Evolutionary conservation across 495 filamentous ascomycete species (phyloP).

Genomic region (Tetracladium setigerum): DNA sequence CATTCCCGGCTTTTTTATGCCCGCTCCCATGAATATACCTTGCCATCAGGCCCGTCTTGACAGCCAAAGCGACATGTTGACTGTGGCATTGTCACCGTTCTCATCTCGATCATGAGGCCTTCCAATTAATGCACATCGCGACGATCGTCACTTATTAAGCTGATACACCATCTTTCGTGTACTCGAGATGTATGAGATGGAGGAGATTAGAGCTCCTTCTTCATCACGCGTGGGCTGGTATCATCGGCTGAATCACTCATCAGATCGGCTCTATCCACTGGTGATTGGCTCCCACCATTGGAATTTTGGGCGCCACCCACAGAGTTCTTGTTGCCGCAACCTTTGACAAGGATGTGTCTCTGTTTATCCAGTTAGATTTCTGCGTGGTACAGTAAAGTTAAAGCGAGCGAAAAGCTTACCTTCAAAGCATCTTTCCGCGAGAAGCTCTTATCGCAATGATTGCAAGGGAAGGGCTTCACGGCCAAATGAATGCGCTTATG

Average conservation of each 20-base stretch:
- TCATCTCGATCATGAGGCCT: conserved; percentile 3
- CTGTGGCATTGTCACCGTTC: conserved; percentile 9
- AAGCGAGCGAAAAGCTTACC: conserved; percentile 40
- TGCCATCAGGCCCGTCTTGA: neutral
- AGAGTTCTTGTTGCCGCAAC: conserved; percentile 56
- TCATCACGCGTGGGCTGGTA: conserved; percentile 17
- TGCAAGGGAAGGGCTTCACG: conserved; percentile 92
- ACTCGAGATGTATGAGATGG: neutral
- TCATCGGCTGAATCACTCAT: conserved; percentile 20
- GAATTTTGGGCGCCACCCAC: conserved; percentile 8
- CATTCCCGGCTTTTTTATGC: neutral
- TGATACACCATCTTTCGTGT: conserved; percentile 5
- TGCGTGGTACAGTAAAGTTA: conserved; percentile 1
- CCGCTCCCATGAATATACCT: neutral
- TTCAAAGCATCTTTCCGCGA: conserved; percentile 95
- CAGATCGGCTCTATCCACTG: conserved; percentile 15
- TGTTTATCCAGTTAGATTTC: conserved; percentile 34
- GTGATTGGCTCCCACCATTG: conserved; percentile 16
- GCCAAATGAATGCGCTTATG: conserved; percentile 93
- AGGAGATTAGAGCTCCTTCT: conserved; percentile 20
- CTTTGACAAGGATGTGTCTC: conserved; percentile 92
- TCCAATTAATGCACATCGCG: conserved; percentile 10
- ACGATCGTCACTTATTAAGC: neutral
- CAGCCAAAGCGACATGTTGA: conserved; percentile 1
- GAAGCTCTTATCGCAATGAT: conserved; percentile 92